phyloP scores from a whole-genome alignment of 805 yeast genomes.

The Komagataella ulmi region DNA sequence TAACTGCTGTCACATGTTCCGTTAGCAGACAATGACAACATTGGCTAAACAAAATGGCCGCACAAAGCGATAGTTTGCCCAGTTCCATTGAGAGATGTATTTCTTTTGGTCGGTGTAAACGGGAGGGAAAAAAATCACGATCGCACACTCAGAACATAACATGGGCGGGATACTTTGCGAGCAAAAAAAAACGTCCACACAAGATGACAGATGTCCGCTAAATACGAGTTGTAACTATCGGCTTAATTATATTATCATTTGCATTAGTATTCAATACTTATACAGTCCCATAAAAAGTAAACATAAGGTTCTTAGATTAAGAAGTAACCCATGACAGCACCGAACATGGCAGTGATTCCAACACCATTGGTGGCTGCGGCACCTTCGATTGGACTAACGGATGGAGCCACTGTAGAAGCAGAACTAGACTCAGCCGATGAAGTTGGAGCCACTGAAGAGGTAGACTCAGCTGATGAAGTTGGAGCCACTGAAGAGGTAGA shows the following conservation, averaged over 20 bases:
- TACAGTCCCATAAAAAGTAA: background rate
- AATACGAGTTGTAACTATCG: background rate
- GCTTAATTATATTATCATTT: too few species aligned
- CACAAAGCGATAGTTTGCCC: background rate
- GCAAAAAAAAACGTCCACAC: background rate
- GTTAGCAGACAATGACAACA: background rate
- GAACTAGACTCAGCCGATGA: too few species aligned
- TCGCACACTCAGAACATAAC: background rate
- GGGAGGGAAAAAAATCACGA: background rate
- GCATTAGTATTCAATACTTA: background rate
- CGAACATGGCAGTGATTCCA: background rate
- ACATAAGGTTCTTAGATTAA: background rate
- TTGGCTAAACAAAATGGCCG: background rate
- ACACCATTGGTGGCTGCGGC: background rate
- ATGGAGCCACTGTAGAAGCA: background rate
- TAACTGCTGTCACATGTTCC: background rate
- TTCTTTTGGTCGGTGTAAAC: too few species aligned
- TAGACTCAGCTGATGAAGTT: too few species aligned
- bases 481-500: background rate
- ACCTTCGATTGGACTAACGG: background rate
- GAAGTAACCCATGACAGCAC: background rate
- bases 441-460: background rate
- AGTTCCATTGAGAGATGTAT: background rate
- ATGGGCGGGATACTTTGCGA: background rate
- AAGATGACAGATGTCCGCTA: background rate